Evolutionary conservation across 2,329 filamentous ascomycete species (phyloP).

Genomic region (Tolypocladium album): DNA sequence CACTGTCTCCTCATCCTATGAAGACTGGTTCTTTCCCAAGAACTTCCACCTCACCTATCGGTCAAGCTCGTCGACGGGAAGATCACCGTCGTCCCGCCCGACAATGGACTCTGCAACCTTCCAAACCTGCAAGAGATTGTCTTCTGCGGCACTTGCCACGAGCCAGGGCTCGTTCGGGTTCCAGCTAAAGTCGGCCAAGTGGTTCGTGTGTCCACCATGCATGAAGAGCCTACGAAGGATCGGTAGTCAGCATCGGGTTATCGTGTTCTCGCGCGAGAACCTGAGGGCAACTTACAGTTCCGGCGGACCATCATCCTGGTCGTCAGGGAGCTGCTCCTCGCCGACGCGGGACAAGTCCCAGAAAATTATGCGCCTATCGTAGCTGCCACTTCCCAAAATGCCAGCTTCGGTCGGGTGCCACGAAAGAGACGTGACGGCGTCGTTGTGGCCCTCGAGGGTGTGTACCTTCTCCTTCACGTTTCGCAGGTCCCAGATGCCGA

Average conservation of each 20-base stretch:
- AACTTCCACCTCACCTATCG: slow-evolving; percentile 33
- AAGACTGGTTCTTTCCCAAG: slow-evolving; percentile 17
- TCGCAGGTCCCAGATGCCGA: slow-evolving; percentile 90
- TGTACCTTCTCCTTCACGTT: slow-evolving; percentile 87
- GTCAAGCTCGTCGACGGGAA: slow-evolving; percentile 69
- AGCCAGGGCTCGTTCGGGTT: slow-evolving; percentile 96
- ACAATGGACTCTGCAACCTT: slow-evolving; percentile 77
- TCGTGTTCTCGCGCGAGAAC: not conserved
- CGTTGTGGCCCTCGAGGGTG: slow-evolving; percentile 76
- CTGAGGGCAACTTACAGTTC: slow-evolving; percentile 61
- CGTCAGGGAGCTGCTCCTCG: slow-evolving; percentile 89
- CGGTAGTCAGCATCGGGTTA: slow-evolving; percentile 10
- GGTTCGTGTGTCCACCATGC: slow-evolving; percentile 97
- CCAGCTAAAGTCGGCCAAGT: slow-evolving; percentile 95
- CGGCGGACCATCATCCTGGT: slow-evolving; percentile 87
- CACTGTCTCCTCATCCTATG: slow-evolving; percentile 16
- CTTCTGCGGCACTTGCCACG: slow-evolving; percentile 88
- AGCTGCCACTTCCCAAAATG: slow-evolving; percentile 82
- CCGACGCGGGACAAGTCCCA: slow-evolving; percentile 92
- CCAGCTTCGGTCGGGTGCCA: slow-evolving; percentile 91
- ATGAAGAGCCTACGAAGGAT: slow-evolving; percentile 64
- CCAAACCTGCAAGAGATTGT: slow-evolving; percentile 95
- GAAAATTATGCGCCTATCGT: slow-evolving; percentile 88
- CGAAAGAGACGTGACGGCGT: slow-evolving; percentile 81
- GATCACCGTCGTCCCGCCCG: slow-evolving; percentile 62